These are phyloP conservation scores for Spencermartinsiella ligniputridi DNA, from an alignment of 1,139 yeast genomes.

Conservation along the genomic window DNA sequence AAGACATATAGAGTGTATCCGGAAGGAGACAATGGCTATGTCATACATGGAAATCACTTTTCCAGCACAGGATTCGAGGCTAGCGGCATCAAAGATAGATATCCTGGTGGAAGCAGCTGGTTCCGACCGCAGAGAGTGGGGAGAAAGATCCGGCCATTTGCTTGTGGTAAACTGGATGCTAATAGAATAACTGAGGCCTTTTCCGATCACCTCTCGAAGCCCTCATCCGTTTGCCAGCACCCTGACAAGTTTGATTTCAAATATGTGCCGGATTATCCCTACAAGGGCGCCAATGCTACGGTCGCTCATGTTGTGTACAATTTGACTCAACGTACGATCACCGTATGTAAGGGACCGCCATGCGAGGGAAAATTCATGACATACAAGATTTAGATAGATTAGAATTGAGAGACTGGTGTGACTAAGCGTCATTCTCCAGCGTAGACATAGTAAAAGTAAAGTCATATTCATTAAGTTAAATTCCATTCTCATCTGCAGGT, in stretches of 20 bases:
- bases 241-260: constrained; percentile 6
- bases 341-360: constrained; percentile 8
- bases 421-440: too few relatives aligned
- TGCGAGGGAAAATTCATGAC: constrained; percentile 3
- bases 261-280: constrained; percentile 4
- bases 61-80: constrained; percentile 1
- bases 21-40: neutral
- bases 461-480: too few relatives aligned
- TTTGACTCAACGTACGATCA: neutral
- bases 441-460: too few relatives aligned
- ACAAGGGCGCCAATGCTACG: constrained; percentile 7
- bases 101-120: constrained; percentile 8
- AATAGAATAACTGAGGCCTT: constrained; percentile 1
- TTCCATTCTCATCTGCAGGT: too few relatives aligned
- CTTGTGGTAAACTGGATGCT: neutral
- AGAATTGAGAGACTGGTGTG: too few relatives aligned
- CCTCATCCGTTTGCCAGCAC: constrained; percentile 7
- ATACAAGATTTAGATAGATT: too few relatives aligned
- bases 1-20: neutral
- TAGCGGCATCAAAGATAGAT: neutral
- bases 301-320: constrained; percentile 6
- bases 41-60: constrained; percentile 7
- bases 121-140: constrained; percentile 5
- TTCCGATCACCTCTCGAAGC: constrained; percentile 6
- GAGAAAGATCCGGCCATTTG: neutral